A percentile compares a stretch with the other conserved stretches of the same genome.
Evolutionary conservation across 371 early-diverging fungal species (phyloP).

Genomic region (Syncephalis plumigaleata): DNA sequence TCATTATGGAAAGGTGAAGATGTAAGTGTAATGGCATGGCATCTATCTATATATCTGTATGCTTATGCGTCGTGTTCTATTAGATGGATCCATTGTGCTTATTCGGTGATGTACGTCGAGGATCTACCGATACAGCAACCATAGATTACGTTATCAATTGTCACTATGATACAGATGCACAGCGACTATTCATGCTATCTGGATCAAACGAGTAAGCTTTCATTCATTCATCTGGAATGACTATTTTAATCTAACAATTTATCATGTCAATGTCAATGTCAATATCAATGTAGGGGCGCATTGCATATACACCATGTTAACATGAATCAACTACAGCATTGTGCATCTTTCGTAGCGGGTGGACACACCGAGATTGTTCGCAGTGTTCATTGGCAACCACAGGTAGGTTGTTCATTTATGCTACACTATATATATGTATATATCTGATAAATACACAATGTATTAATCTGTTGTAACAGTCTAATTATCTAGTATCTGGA

Average conservation of each 20-base stretch:
- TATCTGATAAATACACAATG: neutral
- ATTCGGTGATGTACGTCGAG: constrained; percentile 63
- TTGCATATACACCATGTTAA: constrained; percentile 55
- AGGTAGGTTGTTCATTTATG: constrained; percentile 8
- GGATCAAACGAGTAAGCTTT: constrained; percentile 56
- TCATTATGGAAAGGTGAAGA: constrained; percentile 25
- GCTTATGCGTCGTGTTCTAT: neutral
- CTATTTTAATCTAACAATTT: neutral
- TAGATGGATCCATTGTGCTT: constrained; percentile 39
- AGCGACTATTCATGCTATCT: constrained; percentile 59
- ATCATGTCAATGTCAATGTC: neutral
- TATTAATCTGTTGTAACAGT: constrained; percentile 1
- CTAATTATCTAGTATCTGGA: constrained; percentile 41
- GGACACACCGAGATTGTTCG: constrained; percentile 57
- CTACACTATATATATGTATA: neutral
- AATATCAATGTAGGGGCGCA: constrained; percentile 27
- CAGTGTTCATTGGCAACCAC: constrained; percentile 41
- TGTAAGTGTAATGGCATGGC: too few relatives aligned
- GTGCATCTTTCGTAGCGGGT: constrained; percentile 27
- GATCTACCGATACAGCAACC: constrained; percentile 14
- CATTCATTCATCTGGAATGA: too few relatives aligned
- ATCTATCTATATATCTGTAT: neutral
- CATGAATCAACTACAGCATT: constrained; percentile 40
- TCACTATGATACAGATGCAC: constrained; percentile 39
- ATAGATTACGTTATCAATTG: constrained; percentile 78